phyloP scores from a whole-genome alignment of 2,329 filamentous ascomycete genomes.

The Cladosporium sp. region DNA sequence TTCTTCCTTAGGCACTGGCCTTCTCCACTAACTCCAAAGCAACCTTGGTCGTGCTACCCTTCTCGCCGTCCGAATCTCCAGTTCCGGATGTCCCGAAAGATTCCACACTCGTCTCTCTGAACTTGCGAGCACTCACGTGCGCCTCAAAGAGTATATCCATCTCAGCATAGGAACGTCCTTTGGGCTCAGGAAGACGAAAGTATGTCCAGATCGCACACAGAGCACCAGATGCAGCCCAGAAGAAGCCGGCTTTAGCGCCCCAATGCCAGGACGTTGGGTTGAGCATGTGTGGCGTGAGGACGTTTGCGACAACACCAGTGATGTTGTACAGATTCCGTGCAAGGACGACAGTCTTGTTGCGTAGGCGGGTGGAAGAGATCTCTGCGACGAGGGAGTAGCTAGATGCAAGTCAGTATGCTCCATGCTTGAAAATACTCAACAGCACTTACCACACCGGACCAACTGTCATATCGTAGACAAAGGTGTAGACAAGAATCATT shows the following conservation, averaged over 20 bases:
- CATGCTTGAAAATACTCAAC: too few relatives aligned
- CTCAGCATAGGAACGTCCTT: conserved; percentile 44
- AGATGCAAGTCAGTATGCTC: neutral
- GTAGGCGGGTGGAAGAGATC: conserved; percentile 32
- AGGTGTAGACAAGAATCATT: conserved; percentile 32
- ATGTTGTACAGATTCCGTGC: conserved; percentile 34
- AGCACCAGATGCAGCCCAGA: conserved; percentile 42
- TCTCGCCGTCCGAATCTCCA: neutral
- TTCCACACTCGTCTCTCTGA: conserved; percentile 25
- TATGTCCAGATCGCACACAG: conserved; percentile 44
- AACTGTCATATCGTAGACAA: conserved; percentile 34
- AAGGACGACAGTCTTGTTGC: conserved; percentile 34
- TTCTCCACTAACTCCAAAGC: neutral
- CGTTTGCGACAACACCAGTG: conserved; percentile 26
- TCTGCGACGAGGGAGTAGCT: conserved; percentile 34
- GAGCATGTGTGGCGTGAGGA: conserved; percentile 32
- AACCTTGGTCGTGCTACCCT: neutral
- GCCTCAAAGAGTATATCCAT: conserved; percentile 47
- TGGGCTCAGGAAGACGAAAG: conserved; percentile 47
- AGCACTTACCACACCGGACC: conserved; percentile 29
- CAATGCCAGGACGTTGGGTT: conserved; percentile 27
- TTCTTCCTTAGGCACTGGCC: neutral
- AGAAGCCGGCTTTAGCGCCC: conserved; percentile 35
- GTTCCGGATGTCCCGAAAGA: neutral
- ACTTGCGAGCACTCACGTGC: conserved; percentile 42